Base-by-base conservation (phyloP, 331 rosid genomes). In the Pyracantha coccinea region DNA sequence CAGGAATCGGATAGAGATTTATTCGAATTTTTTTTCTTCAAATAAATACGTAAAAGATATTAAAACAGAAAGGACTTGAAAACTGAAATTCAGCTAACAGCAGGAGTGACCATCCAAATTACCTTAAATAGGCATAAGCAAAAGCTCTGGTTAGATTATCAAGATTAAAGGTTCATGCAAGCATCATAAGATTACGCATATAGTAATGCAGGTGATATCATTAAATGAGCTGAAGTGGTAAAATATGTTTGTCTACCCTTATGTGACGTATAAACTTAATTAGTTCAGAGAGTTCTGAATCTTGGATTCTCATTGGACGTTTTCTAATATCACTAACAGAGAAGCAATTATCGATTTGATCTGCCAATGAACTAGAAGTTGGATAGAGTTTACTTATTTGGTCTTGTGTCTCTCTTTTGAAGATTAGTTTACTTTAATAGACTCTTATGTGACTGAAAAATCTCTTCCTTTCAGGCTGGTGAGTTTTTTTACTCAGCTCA, bases 401-500 rank as follows among this genome's bases (percentile, higher is more conserved):
- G 21, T 14, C 29, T 28, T 4, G 3, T 28, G 38, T 12, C 55
- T 14, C 24, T 6, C 8, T 14, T 15, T 61, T 4, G 15, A 45
- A 3, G 69, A 61, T 61, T 24, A 19, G 4, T 65, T 73, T 27
- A 60, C 25, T 28, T 27, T 14, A 25, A 10, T 35, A 20, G 13
- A 23, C 21, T 61, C 16, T 60, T 21, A 44, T 27, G 19, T n/a
- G 44, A 27, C 68, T 38, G 10, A 61, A 24, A 66, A 53, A 10
- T 76, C 77, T 66, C 38, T 76, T 72, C 76, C 65, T 83, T 85
- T 64, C 86, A 95, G 99, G 96, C 96, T 75, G 97, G 93, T 29
- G 98, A 88, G 13, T 90, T 90, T 95, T 92, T 95, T 80, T 85
- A 72, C 71, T 7, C 86, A 73, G 96, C 91, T 76, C 96, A 80